Conservation (phyloP, 1,139 yeast species). For the Sugiyamaella grinbergsii region DNA sequence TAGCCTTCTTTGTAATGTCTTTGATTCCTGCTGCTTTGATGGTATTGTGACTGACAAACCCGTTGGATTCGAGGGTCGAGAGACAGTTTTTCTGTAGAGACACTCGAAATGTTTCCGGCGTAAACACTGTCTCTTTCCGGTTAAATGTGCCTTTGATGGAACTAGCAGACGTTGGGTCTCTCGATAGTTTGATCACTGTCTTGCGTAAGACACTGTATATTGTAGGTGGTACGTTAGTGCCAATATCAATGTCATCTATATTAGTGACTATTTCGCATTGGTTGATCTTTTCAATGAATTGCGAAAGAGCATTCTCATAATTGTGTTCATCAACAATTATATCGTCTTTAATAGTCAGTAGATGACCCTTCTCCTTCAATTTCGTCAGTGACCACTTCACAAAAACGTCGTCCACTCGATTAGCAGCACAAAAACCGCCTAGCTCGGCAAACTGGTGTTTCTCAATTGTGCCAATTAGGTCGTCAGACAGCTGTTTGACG, state of each 20-base stretch:
- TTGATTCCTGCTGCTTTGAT: conserved; percentile 17
- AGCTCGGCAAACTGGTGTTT: background rate
- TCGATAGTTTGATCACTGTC: conserved; percentile 11
- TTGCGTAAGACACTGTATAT: conserved; percentile 1
- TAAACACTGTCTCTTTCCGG: conserved; percentile 21
- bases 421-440: conserved; percentile 9
- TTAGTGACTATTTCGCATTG: background rate
- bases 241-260: background rate
- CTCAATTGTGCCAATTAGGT: background rate
- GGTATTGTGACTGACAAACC: conserved; percentile 18
- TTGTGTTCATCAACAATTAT: background rate
- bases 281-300: conserved; percentile 3
- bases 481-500: conserved; percentile 5
- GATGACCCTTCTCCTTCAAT: background rate
- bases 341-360: conserved; percentile 10
- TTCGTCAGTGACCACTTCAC: conserved; percentile 11
- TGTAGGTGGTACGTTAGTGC: background rate
- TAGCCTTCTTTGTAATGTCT: conserved; percentile 12
- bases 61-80: conserved; percentile 20
- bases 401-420: conserved; percentile 10
- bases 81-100: conserved; percentile 13
- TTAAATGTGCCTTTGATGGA: conserved; percentile 25
- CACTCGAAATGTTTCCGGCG: conserved; percentile 23
- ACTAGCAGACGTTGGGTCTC: conserved; percentile 1
- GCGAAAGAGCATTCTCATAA: background rate